Base-by-base conservation (phyloP, 495 filamentous ascomycete genomes). In the Cercophora scortea region DNA sequence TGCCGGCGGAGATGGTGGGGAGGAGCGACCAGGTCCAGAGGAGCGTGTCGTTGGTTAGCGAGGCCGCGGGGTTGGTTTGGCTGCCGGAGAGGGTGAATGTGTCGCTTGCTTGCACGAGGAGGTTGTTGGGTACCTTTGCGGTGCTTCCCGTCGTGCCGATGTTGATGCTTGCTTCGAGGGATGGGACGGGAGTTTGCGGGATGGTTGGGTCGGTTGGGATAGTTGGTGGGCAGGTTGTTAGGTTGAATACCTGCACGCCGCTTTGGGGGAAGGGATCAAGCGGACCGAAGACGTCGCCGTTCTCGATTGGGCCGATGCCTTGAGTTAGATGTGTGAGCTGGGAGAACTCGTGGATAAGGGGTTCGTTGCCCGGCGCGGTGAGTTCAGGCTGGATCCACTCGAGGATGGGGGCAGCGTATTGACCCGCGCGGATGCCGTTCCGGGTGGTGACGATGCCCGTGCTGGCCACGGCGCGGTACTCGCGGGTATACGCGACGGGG, bases 341-440 rank as follows among this genome's bases (percentile, higher is more conserved):
- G 2, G 44, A 32, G n/a, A 53, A 62, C 32, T 60, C 39, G 36
- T 60, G 43, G 6, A 57, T 47, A n/a, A 55, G 40, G 8, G 60
- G 60, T 12, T 53, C 51, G 6, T 42, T 18, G 0, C 60, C 60
- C 8, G 60, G 57, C 0, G 45, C 46, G 0, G 52, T 45, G 2
- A 57, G 49, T 33, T 62, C 60, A 6, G 60, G 60, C 17, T 62
- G 60, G 15, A 62, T 62, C 66, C 70, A 74, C 32, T 71, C 71
- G 25, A 58, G 60, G 12, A 73, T 64, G n/a, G 71, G 71, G 17
- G 60, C 50, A 13, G 70, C 49, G 44, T 71, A 73, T 13, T 66
- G 63, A 5, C 71, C 69, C 5, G 71, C 71, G 7, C 60, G 17
- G 19, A 74, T 64, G 16, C 65, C 68, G 61, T 73, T 67, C 16